A percentile compares a stretch with the other conserved stretches of the same genome.
Evolutionary conservation across 805 yeast genomes (phyloP).

Genomic region (Candida loeiensis): DNA sequence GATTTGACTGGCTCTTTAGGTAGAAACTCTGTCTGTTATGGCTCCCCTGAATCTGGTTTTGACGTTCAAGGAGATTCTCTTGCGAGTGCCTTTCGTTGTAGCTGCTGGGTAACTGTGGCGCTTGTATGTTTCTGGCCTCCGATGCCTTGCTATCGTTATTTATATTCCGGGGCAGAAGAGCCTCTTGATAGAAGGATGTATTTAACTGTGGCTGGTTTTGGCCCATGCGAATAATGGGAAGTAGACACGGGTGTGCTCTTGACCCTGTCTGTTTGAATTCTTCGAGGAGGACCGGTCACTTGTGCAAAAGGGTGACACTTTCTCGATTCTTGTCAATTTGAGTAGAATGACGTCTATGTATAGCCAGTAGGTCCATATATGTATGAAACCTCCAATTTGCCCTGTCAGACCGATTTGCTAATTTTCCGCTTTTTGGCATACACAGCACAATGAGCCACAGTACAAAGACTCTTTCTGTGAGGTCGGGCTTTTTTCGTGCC

Average conservation of each 20-base stretch:
- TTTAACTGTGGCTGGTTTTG: constrained; percentile 15
- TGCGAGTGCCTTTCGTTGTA: too few relatives aligned
- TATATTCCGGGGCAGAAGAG: constrained; percentile 7
- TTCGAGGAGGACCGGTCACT: too few relatives aligned
- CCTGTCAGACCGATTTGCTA: constrained; percentile 5
- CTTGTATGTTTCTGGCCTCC: neutral
- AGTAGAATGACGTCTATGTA: neutral
- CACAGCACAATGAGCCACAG: constrained; percentile 7
- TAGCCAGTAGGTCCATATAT: constrained; percentile 1
- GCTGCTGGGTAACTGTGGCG: neutral
- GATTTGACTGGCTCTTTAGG: too few relatives aligned
- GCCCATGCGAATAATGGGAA: neutral
- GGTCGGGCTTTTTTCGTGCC: neutral
- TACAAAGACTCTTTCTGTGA: neutral
- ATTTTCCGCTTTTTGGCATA: constrained; percentile 7
- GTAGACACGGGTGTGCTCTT: constrained; percentile 1
- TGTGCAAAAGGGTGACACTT: neutral
- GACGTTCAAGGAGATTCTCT: too few relatives aligned
- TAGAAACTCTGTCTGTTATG: too few relatives aligned
- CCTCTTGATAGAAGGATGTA: neutral
- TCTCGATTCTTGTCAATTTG: neutral
- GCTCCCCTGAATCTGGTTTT: too few relatives aligned
- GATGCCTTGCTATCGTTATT: constrained; percentile 1
- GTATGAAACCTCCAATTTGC: neutral
- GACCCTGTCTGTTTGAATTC: neutral